Evolutionary conservation across 2,329 filamentous ascomycete genomes (phyloP).

Genomic region (Claviceps arundinis): DNA sequence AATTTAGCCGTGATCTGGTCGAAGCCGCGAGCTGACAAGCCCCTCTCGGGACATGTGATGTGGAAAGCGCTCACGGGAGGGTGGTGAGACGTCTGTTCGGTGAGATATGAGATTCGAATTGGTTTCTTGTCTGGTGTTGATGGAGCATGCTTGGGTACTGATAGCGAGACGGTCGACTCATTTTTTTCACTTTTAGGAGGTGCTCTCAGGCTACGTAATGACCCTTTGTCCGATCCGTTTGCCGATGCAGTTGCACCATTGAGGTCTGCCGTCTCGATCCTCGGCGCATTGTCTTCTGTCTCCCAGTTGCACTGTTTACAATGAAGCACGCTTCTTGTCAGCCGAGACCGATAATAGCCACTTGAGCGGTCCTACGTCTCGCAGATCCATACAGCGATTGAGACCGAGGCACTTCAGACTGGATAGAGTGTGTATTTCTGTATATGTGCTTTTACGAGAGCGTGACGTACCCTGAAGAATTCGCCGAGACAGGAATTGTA

Average conservation of each 20-base stretch:
- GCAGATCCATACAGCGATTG: slow-evolving; percentile 7
- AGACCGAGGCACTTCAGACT: no score
- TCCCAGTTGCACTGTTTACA: slow-evolving; percentile 77
- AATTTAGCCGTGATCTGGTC: slow-evolving; percentile 97
- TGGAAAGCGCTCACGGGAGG: slow-evolving; percentile 94
- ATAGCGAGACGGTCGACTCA: slow-evolving; percentile 34
- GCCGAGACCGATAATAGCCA: background rate
- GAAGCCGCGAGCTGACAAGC: slow-evolving; percentile 75
- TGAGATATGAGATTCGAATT: slow-evolving; percentile 85
- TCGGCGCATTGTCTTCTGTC: slow-evolving; percentile 63
- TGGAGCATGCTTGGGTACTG: slow-evolving; percentile 35
- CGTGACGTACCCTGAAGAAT: slow-evolving; percentile 69
- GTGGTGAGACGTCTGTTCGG: slow-evolving; percentile 96
- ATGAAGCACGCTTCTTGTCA: background rate
- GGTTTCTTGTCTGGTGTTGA: slow-evolving; percentile 27
- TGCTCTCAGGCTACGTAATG: slow-evolving; percentile 35
- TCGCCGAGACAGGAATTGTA: slow-evolving; percentile 96
- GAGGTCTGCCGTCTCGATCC: slow-evolving; percentile 40
- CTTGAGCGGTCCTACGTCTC: background rate
- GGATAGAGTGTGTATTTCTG: background rate
- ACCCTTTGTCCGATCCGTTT: slow-evolving; percentile 23
- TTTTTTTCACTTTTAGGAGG: slow-evolving; percentile 30
- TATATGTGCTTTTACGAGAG: background rate
- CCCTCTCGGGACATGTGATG: slow-evolving; percentile 82
- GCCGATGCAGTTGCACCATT: slow-evolving; percentile 17